phyloP scores from a whole-genome alignment of 805 yeast genomes.

The Jamesozyma lodderae region DNA sequence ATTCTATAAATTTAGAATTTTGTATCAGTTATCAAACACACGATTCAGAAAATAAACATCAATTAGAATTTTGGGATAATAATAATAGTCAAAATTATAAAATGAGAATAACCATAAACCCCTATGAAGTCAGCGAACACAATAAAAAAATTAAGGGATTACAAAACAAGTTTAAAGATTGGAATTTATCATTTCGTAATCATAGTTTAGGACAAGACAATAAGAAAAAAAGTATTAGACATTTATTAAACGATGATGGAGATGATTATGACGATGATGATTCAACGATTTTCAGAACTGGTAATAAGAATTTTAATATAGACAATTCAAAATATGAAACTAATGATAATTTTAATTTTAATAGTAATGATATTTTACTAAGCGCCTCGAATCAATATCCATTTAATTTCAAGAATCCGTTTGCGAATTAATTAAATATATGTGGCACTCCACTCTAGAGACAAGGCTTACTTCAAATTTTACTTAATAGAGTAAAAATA shows the following conservation, averaged over 20 bases:
- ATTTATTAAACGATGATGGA: slow-evolving; percentile 1
- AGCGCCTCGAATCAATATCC: slow-evolving; percentile 5
- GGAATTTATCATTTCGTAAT: slow-evolving; percentile 1
- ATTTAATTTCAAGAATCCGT: slow-evolving; percentile 2
- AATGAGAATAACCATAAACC: slow-evolving; percentile 10
- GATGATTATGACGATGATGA: neutral
- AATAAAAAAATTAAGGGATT: neutral
- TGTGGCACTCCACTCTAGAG: too few species aligned
- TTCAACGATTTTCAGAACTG: neutral
- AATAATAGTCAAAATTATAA: slow-evolving; percentile 23
- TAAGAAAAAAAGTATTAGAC: slow-evolving; percentile 1
- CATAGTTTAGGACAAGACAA: neutral
- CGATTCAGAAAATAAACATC: slow-evolving; percentile 4
- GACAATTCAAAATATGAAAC: neutral
- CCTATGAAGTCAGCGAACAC: neutral
- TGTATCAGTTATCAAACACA: slow-evolving; percentile 24
- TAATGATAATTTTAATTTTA: neutral
- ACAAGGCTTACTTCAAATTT: too few species aligned
- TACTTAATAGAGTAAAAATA: too few species aligned
- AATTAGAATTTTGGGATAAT: slow-evolving; percentile 26
- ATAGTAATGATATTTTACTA: slow-evolving; percentile 4
- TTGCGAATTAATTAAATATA: slow-evolving; percentile 2
- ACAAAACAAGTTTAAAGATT: neutral
- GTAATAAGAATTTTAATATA: too few species aligned
- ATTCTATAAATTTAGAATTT: slow-evolving; percentile 14